Conservation (phyloP, 176 grass and related monocot species). For the Oryza officinalis region DNA sequence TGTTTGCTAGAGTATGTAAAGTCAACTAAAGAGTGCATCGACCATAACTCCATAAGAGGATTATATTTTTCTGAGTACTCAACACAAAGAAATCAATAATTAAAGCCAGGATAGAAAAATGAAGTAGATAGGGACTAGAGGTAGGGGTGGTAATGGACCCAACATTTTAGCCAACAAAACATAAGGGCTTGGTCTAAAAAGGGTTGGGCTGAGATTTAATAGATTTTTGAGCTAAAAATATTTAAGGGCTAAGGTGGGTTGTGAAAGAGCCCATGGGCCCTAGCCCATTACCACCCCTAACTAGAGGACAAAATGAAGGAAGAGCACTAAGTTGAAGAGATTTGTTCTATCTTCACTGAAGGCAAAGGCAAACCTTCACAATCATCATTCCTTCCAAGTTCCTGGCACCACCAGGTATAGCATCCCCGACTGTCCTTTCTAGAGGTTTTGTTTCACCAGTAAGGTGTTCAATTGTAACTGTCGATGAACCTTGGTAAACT, state of each 20-base stretch:
- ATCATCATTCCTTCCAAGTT: conserved; percentile 99
- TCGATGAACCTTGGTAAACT: conserved; percentile 95
- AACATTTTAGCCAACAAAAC: no score
- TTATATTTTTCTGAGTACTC: background rate
- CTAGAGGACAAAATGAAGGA: background rate
- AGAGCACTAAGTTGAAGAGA: background rate
- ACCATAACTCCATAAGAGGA: background rate
- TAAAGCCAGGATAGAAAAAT: background rate
- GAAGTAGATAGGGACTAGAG: background rate
- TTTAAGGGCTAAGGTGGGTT: no score
- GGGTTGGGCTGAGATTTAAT: no score
- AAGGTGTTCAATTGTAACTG: conserved; percentile 89
- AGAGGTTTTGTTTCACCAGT: conserved; percentile 94
- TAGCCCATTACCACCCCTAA: background rate
- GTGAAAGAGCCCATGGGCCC: no score
- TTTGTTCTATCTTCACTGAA: conserved; percentile 17
- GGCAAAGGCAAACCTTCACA: conserved; percentile 67
- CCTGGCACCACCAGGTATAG: conserved; percentile 90
- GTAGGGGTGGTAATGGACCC: background rate
- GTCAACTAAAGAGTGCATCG: background rate
- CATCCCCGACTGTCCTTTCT: conserved; percentile 83
- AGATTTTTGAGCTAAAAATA: no score
- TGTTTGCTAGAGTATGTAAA: background rate
- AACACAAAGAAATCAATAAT: background rate
- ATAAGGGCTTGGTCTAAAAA: no score